These are phyloP conservation scores for Fragaria ananassa DNA, from an alignment of 306 rosid genomes.

Conservation along the genomic window DNA sequence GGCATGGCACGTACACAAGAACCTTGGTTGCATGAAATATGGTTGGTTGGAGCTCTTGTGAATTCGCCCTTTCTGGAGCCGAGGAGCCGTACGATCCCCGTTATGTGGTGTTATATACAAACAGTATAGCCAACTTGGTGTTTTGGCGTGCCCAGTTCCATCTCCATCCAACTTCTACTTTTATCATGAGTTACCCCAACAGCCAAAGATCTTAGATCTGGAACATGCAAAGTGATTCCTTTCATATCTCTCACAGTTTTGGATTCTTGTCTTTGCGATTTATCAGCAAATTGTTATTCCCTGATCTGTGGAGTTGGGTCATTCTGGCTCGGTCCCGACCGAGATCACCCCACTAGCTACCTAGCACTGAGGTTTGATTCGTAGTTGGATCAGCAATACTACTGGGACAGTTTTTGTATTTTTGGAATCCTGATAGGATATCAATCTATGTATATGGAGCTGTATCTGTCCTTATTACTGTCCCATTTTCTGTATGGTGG, in stretches of 20 bases:
- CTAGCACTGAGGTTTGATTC: background rate
- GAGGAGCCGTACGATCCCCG: background rate
- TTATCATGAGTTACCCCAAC: background rate
- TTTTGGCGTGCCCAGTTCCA: background rate
- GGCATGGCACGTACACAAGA: background rate
- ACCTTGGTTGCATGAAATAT: background rate
- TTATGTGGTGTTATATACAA: background rate
- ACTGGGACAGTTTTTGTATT: background rate
- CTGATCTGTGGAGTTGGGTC: background rate
- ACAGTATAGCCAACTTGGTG: background rate
- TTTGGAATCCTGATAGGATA: background rate
- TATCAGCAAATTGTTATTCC: conserved; percentile 9
- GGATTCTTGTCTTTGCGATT: background rate
- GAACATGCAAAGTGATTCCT: background rate
- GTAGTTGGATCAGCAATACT: background rate
- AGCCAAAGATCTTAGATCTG: background rate
- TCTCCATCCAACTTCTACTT: background rate
- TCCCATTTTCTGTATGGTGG: background rate
- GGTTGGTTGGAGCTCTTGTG: background rate
- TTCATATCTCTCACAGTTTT: background rate
- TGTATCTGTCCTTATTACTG: background rate
- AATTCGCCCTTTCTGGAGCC: background rate
- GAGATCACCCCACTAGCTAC: background rate
- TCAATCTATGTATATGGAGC: background rate
- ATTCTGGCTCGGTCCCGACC: background rate